Evolutionary conservation across 2,329 filamentous ascomycete genomes (phyloP).

Genomic region (Coniochaeta ligniaria): DNA sequence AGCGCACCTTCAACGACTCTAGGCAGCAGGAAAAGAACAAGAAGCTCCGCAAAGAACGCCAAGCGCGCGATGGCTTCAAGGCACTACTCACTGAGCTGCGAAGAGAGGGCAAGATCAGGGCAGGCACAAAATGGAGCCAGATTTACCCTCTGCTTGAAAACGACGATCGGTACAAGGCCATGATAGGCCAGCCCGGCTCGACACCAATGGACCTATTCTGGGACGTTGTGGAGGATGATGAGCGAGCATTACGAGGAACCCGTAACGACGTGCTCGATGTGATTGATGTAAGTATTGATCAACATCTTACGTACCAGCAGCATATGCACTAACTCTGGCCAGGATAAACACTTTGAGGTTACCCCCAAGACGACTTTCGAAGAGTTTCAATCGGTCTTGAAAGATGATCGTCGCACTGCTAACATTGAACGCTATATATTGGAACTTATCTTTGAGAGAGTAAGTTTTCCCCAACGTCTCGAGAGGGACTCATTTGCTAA

Average conservation of each 20-base stretch:
- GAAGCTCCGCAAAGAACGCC: slow-evolving; percentile 75
- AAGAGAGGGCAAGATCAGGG: slow-evolving; percentile 73
- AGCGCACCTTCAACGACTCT: slow-evolving; percentile 84
- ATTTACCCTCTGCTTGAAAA: slow-evolving; percentile 67
- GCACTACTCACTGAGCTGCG: slow-evolving; percentile 69
- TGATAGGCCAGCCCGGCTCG: slow-evolving; percentile 79
- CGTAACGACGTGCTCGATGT: slow-evolving; percentile 83
- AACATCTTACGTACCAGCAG: neutral
- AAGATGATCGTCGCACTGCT: slow-evolving; percentile 80
- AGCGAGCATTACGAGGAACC: slow-evolving; percentile 72
- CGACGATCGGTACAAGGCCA: slow-evolving; percentile 75
- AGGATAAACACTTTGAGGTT: slow-evolving; percentile 91
- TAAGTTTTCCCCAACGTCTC: slow-evolving; percentile 27
- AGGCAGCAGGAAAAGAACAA: slow-evolving; percentile 80
- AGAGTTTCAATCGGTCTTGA: slow-evolving; percentile 78
- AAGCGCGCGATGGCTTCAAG: slow-evolving; percentile 75
- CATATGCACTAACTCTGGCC: slow-evolving; percentile 10
- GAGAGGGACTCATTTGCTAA: slow-evolving; percentile 2
- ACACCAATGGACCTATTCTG: slow-evolving; percentile 89
- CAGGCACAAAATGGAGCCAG: slow-evolving; percentile 83
- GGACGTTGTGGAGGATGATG: slow-evolving; percentile 91
- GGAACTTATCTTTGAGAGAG: slow-evolving; percentile 75
- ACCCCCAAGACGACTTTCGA: slow-evolving; percentile 80
- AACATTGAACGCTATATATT: slow-evolving; percentile 76
- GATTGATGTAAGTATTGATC: slow-evolving; percentile 60